These are phyloP conservation scores for Tylopilus orsonianus DNA, from an alignment of 1,284 basidiomycete genomes.

Conservation along the genomic window DNA sequence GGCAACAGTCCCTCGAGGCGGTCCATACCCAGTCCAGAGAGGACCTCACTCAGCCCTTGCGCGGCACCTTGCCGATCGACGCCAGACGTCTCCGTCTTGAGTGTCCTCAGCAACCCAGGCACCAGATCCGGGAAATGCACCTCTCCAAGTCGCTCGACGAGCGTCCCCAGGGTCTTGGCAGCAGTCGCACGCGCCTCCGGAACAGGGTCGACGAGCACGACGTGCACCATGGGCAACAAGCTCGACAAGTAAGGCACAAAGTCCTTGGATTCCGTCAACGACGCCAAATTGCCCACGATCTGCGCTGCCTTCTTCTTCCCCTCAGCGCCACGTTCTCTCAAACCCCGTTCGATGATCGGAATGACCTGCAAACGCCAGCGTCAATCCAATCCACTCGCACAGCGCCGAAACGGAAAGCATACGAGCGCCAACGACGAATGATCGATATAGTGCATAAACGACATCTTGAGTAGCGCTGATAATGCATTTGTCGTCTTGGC, in stretches of 20 bases:
- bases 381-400: neutral
- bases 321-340: conserved; percentile 90
- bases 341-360: conserved; percentile 93
- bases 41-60: conserved; percentile 95
- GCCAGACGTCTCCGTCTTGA: conserved; percentile 93
- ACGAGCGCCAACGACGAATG: conserved; percentile 96
- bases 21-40: conserved; percentile 96
- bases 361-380: conserved; percentile 60
- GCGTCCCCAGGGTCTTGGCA: conserved; percentile 94
- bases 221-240: conserved; percentile 89
- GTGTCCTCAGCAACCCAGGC: conserved; percentile 83
- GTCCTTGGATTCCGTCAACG: conserved; percentile 93
- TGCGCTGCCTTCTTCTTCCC: conserved; percentile 96
- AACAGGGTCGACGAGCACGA: conserved; percentile 92
- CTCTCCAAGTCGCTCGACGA: conserved; percentile 96
- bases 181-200: conserved; percentile 97
- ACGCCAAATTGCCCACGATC: conserved; percentile 95
- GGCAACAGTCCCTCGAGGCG: conserved; percentile 93
- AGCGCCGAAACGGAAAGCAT: conserved; percentile 27
- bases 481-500: conserved; percentile 88
- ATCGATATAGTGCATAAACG: conserved; percentile 98
- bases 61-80: conserved; percentile 98
- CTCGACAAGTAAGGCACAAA: conserved; percentile 93
- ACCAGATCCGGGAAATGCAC: conserved; percentile 95
- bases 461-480: conserved; percentile 84